Conservation (phyloP, 2,329 filamentous ascomycete species). For the Huntiella abstrusa region DNA sequence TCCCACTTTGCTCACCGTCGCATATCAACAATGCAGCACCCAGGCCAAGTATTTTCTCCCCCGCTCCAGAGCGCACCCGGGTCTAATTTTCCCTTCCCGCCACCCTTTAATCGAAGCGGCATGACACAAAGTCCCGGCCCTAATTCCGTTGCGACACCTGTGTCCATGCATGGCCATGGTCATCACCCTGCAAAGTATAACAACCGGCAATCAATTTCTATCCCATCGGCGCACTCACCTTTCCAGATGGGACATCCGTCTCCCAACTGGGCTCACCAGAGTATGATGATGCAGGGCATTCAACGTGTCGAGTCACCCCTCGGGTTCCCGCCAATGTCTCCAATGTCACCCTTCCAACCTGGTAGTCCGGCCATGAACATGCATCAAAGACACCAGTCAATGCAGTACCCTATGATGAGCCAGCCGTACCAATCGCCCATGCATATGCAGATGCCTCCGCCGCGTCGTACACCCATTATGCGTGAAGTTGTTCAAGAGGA, state of each 20-base stretch:
- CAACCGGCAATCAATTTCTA: slow-evolving; percentile 52
- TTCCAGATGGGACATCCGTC: slow-evolving; percentile 50
- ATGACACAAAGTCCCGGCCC: slow-evolving; percentile 44
- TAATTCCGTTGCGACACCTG: slow-evolving; percentile 51
- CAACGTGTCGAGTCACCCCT: slow-evolving; percentile 47
- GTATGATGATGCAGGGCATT: slow-evolving; percentile 32
- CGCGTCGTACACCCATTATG: slow-evolving; percentile 40
- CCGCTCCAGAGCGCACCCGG: slow-evolving; percentile 55
- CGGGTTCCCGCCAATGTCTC: slow-evolving; percentile 39
- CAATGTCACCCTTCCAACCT: slow-evolving; percentile 36
- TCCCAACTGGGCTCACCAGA: slow-evolving; percentile 40
- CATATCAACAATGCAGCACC: slow-evolving; percentile 49
- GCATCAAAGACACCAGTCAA: slow-evolving; percentile 39
- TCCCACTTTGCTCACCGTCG: slow-evolving; percentile 10
- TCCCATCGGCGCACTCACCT: slow-evolving; percentile 43
- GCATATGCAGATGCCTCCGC: slow-evolving; percentile 16
- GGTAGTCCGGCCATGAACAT: slow-evolving; percentile 24
- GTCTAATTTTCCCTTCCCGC: slow-evolving; percentile 33
- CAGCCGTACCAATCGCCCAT: slow-evolving; percentile 35
- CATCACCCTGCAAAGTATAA: slow-evolving; percentile 38
- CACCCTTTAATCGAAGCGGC: slow-evolving; percentile 40
- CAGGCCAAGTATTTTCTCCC: slow-evolving; percentile 63
- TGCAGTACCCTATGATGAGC: slow-evolving; percentile 34
- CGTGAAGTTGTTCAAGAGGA: slow-evolving; percentile 46
- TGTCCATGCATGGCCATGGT: slow-evolving; percentile 42